A percentile compares a stretch with the other conserved stretches of the same genome.
Evolutionary conservation across 768 basidiomycete species (phyloP).

Genomic region (Trametes elegans): DNA sequence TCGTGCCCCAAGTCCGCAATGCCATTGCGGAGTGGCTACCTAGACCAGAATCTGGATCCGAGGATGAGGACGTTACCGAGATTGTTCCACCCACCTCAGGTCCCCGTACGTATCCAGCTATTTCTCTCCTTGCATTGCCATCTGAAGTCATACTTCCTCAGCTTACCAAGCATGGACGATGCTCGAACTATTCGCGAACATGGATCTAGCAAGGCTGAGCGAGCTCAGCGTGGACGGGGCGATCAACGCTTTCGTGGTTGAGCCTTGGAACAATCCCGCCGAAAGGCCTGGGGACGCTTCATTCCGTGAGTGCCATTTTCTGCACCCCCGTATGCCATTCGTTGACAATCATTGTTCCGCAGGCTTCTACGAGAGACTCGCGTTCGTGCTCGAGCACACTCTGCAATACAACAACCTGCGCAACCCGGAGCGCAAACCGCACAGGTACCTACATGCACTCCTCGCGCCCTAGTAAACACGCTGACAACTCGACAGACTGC

Average conservation of each 20-base stretch:
- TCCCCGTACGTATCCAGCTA: conserved; percentile 34
- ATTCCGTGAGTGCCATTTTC: conserved; percentile 31
- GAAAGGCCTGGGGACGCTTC: conserved; percentile 44
- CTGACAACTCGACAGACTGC: conserved; percentile 38
- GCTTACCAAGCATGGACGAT: conserved; percentile 53
- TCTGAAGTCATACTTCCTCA: conserved; percentile 21
- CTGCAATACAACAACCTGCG: conserved; percentile 12
- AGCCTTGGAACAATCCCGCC: conserved; percentile 35
- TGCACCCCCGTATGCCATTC: conserved; percentile 7
- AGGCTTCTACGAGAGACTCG: conserved; percentile 53
- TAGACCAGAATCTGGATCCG: conserved; percentile 7
- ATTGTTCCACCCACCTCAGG: conserved; percentile 31
- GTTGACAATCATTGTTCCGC: neutral
- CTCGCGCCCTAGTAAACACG: conserved; percentile 12
- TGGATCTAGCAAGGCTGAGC: conserved; percentile 62
- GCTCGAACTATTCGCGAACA: conserved; percentile 64
- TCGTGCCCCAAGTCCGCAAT: conserved; percentile 66
- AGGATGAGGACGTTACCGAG: conserved; percentile 20
- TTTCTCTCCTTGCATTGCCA: neutral
- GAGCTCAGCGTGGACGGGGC: conserved; percentile 53
- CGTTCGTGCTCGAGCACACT: conserved; percentile 42
- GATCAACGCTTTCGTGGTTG: conserved; percentile 45
- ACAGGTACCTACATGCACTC: conserved; percentile 30
- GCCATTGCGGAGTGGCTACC: conserved; percentile 40
- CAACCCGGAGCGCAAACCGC: conserved; percentile 17